These are phyloP conservation scores for Mycena filopes DNA, from an alignment of 768 basidiomycete genomes.

Conservation along the genomic window DNA sequence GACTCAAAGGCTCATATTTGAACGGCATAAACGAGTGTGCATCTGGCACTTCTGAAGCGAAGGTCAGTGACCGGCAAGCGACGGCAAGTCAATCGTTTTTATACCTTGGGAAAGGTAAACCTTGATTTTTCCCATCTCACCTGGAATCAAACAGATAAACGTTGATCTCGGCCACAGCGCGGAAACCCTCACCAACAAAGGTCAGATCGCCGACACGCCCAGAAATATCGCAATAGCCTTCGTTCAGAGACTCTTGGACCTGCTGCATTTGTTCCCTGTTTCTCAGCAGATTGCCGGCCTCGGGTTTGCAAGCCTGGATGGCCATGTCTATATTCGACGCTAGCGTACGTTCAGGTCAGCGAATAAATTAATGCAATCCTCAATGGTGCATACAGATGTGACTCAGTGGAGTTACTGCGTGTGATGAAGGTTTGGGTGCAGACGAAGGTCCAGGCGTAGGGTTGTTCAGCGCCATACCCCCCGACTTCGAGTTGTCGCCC, in stretches of 20 bases:
- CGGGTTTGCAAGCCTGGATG: conserved; percentile 76
- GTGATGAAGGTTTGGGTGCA: conserved; percentile 23
- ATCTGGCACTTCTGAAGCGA: conserved; percentile 64
- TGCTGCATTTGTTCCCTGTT: conserved; percentile 76
- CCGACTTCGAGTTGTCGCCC: conserved; percentile 22
- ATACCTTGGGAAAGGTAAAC: conserved; percentile 73
- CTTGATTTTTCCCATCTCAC: conserved; percentile 69
- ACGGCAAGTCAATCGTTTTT: neutral
- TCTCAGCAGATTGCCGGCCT: conserved; percentile 67
- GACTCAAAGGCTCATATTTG: conserved; percentile 68
- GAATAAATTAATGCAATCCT: neutral
- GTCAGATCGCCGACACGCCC: conserved; percentile 70
- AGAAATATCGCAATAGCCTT: conserved; percentile 85
- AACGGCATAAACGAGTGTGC: conserved; percentile 57
- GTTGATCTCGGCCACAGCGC: conserved; percentile 1
- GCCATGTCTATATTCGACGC: conserved; percentile 78
- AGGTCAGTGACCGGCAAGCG: neutral
- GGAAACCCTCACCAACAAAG: conserved; percentile 61
- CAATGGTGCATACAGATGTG: conserved; percentile 50
- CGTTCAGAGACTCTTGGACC: conserved; percentile 80
- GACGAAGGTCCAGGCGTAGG: neutral
- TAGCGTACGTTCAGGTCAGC: conserved; percentile 30
- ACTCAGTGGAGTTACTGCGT: conserved; percentile 50
- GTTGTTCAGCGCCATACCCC: neutral
- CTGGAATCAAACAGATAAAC: conserved; percentile 45